These are phyloP conservation scores for Lactifluus subvellereus DNA, from an alignment of 768 basidiomycete species.

Conservation along the genomic window DNA sequence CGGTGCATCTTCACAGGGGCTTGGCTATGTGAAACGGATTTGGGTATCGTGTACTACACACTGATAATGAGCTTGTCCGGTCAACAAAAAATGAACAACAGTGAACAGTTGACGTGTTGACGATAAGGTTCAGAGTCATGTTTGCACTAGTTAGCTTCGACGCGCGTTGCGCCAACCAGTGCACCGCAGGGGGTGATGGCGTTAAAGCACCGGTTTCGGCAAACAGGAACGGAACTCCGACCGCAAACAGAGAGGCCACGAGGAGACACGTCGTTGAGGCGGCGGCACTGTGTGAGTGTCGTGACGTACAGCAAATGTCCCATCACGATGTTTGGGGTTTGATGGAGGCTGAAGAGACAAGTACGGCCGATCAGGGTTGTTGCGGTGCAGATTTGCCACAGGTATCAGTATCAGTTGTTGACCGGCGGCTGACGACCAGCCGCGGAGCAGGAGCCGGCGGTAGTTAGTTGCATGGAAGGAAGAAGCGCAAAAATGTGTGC, in stretches of 20 bases:
- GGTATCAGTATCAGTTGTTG: not conserved
- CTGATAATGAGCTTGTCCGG: not conserved
- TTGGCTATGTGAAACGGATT: not conserved
- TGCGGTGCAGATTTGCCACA: slow-evolving; percentile 8
- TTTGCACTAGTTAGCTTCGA: not conserved
- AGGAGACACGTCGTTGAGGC: not conserved
- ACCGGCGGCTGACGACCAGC: slow-evolving; percentile 11
- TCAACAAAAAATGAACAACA: not conserved
- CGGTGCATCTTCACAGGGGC: not conserved
- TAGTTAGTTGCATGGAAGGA: not conserved
- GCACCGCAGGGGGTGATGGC: not conserved
- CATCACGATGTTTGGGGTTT: not conserved
- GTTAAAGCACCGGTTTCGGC: not conserved
- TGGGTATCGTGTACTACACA: not conserved
- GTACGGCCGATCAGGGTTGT: not conserved
- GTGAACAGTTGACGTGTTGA: not conserved
- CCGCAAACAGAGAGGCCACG: not conserved
- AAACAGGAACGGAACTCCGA: slow-evolving; percentile 1
- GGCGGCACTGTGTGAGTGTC: not conserved
- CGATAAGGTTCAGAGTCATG: not conserved
- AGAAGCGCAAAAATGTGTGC: not conserved
- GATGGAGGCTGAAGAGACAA: slow-evolving; percentile 3
- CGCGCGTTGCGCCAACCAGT: not conserved
- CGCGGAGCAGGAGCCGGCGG: slow-evolving; percentile 17
- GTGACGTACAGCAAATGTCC: not conserved